Evolutionary conservation across 352 stramenopile species (phyloP), one percentile per base, ranked within the genome.

Genomic region (Pythium chondricola): DNA sequence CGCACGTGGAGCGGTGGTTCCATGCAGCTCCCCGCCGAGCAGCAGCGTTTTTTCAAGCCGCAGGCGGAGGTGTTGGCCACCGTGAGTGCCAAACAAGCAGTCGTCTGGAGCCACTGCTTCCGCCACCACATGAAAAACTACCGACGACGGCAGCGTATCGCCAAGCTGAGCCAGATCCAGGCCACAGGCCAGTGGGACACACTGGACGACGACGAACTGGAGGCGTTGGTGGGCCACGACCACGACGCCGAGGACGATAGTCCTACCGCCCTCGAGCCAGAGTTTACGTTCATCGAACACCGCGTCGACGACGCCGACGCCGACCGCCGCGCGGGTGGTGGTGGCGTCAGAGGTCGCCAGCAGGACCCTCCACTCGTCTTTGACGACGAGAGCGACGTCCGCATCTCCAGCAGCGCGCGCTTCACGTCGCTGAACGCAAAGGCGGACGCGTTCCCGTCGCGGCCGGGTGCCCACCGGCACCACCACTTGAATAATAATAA

Each of bases 51-150:
- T 31, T 83, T 70, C 20, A 44, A 51, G 6, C 56, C 61, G 0
- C 52, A 75, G 48, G 52, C 75, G 9, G 71, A 86, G 49, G 46
- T 36, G 5, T 54, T 86, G 18, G 66, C 69, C 10, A 58, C 71
- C 0, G 71, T 86, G 26, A 74, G 67, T 33, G 36, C 43, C 6
- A 83, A 83, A 35, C 40, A 64, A 3, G 58, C 64, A 10, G 65
- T 48, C 7, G 65, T 86, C 13, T 86, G 69, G 74, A 53, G 67
- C 14, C 74, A 86, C 51, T 86, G 74, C 55, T 79, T 86, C 20
- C 74, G 71, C 46, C 66, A 76, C 39, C 69, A 83, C 38, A 74
- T 82, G 71, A 72, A 71, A 44, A 77, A 71, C 45, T 67, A 78
- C 38, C 32, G 43, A 11, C 45, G 71, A 13, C 57, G 62, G 1